Evolutionary conservation across 257 asterid genomes (phyloP).

Genomic region (Mentha longifolia): DNA sequence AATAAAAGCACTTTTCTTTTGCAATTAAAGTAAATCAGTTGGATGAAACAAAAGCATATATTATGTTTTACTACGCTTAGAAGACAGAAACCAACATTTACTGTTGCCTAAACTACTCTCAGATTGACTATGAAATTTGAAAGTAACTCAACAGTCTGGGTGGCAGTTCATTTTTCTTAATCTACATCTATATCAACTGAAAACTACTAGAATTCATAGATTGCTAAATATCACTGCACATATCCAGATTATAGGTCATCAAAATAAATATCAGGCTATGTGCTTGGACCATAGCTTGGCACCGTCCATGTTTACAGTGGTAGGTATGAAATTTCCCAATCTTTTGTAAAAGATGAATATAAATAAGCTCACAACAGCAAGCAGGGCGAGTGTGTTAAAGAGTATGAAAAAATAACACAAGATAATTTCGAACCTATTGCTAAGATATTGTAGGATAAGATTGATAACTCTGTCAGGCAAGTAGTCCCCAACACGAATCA

Average conservation of each 20-base stretch:
- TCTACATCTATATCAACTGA: neutral
- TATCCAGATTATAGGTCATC: neutral
- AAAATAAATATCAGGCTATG: slow-evolving; percentile 7
- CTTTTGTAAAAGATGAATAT: neutral
- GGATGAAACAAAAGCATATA: neutral
- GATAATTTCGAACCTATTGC: slow-evolving; percentile 74
- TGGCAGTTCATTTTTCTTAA: slow-evolving; percentile 14
- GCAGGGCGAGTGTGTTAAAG: neutral
- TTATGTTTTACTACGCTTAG: neutral
- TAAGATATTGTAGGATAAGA: slow-evolving; percentile 90
- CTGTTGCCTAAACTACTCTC: neutral
- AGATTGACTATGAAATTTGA: neutral
- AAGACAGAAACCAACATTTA: neutral
- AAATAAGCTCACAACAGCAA: slow-evolving; percentile 4
- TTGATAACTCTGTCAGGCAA: slow-evolving; percentile 95
- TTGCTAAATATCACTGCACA: neutral
- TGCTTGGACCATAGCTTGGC: neutral
- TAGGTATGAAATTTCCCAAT: neutral
- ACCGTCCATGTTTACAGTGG: neutral
- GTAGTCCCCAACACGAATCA: slow-evolving; percentile 87
- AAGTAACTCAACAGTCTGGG: neutral
- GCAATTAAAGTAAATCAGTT: neutral
- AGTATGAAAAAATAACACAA: neutral
- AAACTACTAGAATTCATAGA: neutral
- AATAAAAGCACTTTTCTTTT: neutral